Evolutionary conservation across 1,284 basidiomycete species (phyloP).

Genomic region (Wolfiporia cocos): DNA sequence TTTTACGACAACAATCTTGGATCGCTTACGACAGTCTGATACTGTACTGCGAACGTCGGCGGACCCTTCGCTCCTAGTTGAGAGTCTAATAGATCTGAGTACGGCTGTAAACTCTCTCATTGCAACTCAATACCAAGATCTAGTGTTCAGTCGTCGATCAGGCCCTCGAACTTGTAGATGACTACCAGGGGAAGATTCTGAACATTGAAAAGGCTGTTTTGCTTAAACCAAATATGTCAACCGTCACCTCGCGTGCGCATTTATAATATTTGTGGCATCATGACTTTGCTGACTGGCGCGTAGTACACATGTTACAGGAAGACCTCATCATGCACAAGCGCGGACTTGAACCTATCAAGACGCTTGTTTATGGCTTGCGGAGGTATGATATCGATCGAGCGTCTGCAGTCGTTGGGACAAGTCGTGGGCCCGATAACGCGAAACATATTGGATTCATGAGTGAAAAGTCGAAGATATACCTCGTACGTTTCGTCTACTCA

Average conservation of each 20-base stretch:
- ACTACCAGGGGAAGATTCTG: slow-evolving; percentile 55
- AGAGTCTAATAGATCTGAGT: slow-evolving; percentile 60
- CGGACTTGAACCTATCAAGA: slow-evolving; percentile 64
- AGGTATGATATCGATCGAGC: slow-evolving; percentile 62
- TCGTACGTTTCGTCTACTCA: slow-evolving; percentile 31
- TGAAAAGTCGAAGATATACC: slow-evolving; percentile 61
- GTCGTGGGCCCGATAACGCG: slow-evolving; percentile 16
- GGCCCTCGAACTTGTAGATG: slow-evolving; percentile 58
- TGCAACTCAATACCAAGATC: background rate
- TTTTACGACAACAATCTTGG: slow-evolving; percentile 49
- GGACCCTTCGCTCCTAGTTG: slow-evolving; percentile 55
- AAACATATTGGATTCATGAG: slow-evolving; percentile 56
- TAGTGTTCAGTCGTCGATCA: slow-evolving; percentile 50
- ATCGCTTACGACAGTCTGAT: slow-evolving; percentile 48
- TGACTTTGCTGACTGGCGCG: background rate
- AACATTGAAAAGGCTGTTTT: slow-evolving; percentile 56
- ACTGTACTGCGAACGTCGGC: slow-evolving; percentile 53
- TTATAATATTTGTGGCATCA: background rate
- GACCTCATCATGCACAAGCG: slow-evolving; percentile 65
- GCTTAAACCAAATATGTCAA: slow-evolving; percentile 52
- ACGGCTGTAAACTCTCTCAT: slow-evolving; percentile 12
- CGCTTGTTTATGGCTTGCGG: slow-evolving; percentile 59
- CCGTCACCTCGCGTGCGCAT: slow-evolving; percentile 32
- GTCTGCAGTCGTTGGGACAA: slow-evolving; percentile 35
- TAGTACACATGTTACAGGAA: slow-evolving; percentile 69